These are phyloP conservation scores for Leccinum subgranulosum DNA, from an alignment of 768 basidiomycete species.

Conservation along the genomic window DNA sequence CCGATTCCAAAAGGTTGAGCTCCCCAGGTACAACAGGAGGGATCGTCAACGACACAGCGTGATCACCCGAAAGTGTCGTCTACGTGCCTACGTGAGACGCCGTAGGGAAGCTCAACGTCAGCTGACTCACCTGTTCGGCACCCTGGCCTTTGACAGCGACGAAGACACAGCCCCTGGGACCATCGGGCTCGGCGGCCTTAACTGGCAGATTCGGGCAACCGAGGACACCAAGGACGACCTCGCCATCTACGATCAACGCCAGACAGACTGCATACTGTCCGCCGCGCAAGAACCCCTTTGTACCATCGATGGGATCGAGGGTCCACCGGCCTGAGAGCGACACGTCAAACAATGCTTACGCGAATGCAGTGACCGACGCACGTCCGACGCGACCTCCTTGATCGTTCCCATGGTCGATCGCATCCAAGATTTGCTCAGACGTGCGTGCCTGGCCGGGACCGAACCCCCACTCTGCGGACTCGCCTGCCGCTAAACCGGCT, in stretches of 20 bases:
- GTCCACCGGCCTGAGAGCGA: conserved; percentile 70
- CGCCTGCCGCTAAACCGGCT: conserved; percentile 48
- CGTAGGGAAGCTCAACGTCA: not conserved
- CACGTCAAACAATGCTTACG: not conserved
- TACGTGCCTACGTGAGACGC: conserved; percentile 20
- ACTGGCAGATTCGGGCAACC: conserved; percentile 85
- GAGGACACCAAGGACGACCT: conserved; percentile 80
- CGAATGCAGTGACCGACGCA: conserved; percentile 36
- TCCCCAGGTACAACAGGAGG: conserved; percentile 36
- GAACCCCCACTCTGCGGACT: conserved; percentile 68
- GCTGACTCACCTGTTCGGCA: conserved; percentile 55
- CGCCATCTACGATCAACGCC: conserved; percentile 73
- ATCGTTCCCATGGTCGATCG: conserved; percentile 82
- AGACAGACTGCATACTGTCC: conserved; percentile 94
- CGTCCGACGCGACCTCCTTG: conserved; percentile 71
- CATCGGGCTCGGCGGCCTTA: conserved; percentile 43
- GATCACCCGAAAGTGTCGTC: conserved; percentile 51
- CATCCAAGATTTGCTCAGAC: conserved; percentile 49
- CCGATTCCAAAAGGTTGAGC: conserved; percentile 82
- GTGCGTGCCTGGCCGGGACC: conserved; percentile 55
- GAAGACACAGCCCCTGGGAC: conserved; percentile 76
- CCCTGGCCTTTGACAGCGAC: conserved; percentile 86
- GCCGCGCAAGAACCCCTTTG: conserved; percentile 88
- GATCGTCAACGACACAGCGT: conserved; percentile 52
- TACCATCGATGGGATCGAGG: conserved; percentile 89